Evolutionary conservation across 2,329 filamentous ascomycete genomes (phyloP), one percentile per base, ranked within the genome.

Genomic region (Xylariaceae sp.): DNA sequence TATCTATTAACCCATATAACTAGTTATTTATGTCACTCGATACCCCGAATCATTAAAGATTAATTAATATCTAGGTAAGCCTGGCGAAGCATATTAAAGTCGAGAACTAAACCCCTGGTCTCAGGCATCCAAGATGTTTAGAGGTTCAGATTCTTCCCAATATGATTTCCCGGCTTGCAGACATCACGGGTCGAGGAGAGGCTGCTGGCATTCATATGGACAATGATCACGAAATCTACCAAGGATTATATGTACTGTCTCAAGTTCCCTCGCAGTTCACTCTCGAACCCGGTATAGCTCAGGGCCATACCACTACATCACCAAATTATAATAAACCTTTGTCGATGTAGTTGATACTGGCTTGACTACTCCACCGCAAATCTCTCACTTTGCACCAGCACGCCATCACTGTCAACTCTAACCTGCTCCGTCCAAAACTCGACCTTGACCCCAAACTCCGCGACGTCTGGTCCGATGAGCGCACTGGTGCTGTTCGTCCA

Each of bases 401-500:
- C 56, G 2, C 54, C 61, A 6, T 48, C 47, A 7, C 50, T 59
- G 21, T 69, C 65, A 29, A 65, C 63, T 20, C 64, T 62, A 6
- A 71, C 62, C 55, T 69, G 67, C 52, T 69, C 67, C 6, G 68
- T 66, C 52, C 44, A 61, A 44, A 71, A 71, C 46, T 55, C 56
- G 9, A 71, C 64, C 59, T 68, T 64, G 6, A 71, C 64, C 3
- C 63, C 61, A 29, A 68, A 63, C 42, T 64, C 59, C 5, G 45
- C 50, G 2, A 56, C 40, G 7, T 41, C 40, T 12, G 60, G 52
- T 37, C 21, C 54, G 20, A 68, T 48, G n/a, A 63, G 40, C 16
- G 66, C 67, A 37, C 44, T 69, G 7, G 68, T 70, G 40, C 60
- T 64, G 43, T 71, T 71, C 9, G 66, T 65, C 60, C 58, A 70